Conservation (phyloP, 2,329 filamentous ascomycete genomes). For the Coniochaeta hoffmannii region DNA sequence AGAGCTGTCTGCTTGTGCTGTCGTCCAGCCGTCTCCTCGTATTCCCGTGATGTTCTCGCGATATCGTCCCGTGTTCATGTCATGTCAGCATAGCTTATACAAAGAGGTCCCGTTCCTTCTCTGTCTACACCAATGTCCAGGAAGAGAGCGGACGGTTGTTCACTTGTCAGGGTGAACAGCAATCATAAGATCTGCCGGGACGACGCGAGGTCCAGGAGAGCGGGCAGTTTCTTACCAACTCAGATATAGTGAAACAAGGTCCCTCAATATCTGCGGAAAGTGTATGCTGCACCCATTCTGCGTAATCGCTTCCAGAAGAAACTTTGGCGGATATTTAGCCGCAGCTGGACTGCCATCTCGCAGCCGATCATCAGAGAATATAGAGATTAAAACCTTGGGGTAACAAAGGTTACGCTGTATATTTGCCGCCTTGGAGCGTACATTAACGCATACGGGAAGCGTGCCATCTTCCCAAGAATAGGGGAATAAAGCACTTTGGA, state of each 20-base stretch:
- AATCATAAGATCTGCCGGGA: constrained; percentile 1
- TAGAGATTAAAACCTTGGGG: not conserved
- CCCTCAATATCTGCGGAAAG: not conserved
- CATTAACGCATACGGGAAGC: not conserved
- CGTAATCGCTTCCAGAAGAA: not conserved
- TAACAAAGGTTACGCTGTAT: not conserved
- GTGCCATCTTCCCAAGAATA: not conserved
- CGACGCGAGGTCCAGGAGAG: not conserved
- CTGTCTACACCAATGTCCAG: too few species aligned
- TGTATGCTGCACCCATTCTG: not conserved
- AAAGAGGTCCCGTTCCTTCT: too few species aligned
- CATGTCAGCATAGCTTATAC: too few species aligned
- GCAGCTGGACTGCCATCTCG: not conserved
- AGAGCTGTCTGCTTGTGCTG: too few species aligned
- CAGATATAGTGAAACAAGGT: not conserved
- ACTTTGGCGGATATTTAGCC: not conserved
- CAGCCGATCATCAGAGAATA: not conserved
- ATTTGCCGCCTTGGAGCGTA: not conserved
- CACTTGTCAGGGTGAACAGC: too few species aligned
- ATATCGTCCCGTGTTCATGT: too few species aligned
- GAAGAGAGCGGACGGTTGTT: too few species aligned
- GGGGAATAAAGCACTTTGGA: not conserved
- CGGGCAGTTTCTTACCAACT: not conserved
- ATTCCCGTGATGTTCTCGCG: too few species aligned
- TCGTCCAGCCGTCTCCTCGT: too few species aligned